Evolutionary conservation across 306 rosid genomes (phyloP).

Genomic region (Cyamopsis tetragonoloba): DNA sequence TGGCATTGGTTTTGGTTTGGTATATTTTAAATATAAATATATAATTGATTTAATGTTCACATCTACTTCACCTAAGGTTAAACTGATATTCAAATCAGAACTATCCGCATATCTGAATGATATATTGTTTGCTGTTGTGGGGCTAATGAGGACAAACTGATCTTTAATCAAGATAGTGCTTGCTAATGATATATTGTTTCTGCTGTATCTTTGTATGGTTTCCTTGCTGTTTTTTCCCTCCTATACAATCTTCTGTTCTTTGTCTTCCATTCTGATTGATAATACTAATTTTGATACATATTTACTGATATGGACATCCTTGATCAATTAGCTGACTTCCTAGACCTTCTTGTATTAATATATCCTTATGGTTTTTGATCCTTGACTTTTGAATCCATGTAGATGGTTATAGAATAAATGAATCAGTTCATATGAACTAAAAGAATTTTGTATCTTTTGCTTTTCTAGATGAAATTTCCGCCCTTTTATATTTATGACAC

Average conservation of each 20-base stretch:
- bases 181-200: neutral
- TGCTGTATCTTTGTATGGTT: neutral
- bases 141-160: neutral
- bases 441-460: neutral
- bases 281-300: neutral
- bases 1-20: neutral
- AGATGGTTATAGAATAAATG: neutral
- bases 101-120: neutral
- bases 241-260: neutral
- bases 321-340: neutral
- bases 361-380: constrained; percentile 6
- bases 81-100: neutral
- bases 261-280: neutral
- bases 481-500: neutral
- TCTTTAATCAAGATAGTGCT: neutral
- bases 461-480: neutral
- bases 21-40: neutral
- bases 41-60: neutral
- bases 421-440: neutral
- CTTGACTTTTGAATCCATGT: neutral
- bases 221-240: neutral
- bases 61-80: neutral
- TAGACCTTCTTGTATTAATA: neutral
- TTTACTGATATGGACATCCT: neutral
- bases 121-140: constrained; percentile 2